Conservation (phyloP, 768 basidiomycete species). For the Lactifluus rugatus region DNA sequence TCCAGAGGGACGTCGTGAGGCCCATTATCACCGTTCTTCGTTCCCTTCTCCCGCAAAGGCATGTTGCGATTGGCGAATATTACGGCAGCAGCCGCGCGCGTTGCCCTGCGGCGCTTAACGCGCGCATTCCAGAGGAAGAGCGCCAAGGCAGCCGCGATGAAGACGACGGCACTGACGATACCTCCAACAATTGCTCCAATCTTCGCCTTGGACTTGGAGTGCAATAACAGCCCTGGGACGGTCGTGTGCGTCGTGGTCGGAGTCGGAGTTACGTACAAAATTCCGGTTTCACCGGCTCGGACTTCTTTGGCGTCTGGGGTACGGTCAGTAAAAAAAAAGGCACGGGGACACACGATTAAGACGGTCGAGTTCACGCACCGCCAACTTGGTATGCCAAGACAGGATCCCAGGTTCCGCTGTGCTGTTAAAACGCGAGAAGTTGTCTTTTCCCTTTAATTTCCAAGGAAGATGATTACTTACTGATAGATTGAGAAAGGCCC, state of each 20-base stretch:
- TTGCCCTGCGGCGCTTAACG: constrained; percentile 4
- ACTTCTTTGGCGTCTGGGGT: background rate
- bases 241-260: background rate
- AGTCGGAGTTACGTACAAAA: background rate
- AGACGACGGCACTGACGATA: background rate
- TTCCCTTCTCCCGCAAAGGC: constrained; percentile 5
- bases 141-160: background rate
- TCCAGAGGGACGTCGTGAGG: background rate
- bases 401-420: background rate
- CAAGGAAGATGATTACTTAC: background rate
- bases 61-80: background rate
- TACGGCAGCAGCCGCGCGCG: background rate
- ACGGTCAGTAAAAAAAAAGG: too few species aligned
- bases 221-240: background rate
- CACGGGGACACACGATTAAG: too few species aligned
- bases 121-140: constrained; percentile 6
- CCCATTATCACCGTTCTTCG: background rate
- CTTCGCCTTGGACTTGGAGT: background rate
- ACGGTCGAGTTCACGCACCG: background rate
- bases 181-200: background rate
- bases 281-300: background rate
- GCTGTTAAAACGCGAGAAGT: background rate
- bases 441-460: background rate
- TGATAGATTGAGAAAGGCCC: constrained; percentile 9
- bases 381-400: background rate